These are phyloP conservation scores for Penicillium palitans DNA, from an alignment of 2,329 filamentous ascomycete genomes.

Conservation along the genomic window DNA sequence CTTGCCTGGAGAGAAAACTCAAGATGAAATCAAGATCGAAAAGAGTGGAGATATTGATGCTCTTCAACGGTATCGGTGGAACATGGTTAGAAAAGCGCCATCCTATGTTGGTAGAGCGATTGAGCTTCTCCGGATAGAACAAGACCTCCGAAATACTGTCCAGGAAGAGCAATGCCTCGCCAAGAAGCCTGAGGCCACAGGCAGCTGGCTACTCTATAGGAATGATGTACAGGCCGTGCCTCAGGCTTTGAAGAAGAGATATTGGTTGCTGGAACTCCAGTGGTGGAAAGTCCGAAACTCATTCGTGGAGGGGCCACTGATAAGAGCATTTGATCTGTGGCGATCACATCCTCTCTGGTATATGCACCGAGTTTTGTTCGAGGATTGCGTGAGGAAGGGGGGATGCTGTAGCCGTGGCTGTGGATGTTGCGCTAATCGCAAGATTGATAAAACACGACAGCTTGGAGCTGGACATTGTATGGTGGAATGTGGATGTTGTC, in stretches of 20 bases:
- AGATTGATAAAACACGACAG: background rate
- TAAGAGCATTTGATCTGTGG: no score
- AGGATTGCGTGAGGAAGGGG: background rate
- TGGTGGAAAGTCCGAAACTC: background rate
- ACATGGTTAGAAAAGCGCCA: background rate
- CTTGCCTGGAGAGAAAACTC: background rate
- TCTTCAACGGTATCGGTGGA: background rate
- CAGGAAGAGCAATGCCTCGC: background rate
- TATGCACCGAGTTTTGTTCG: constrained; percentile 6
- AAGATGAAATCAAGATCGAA: background rate
- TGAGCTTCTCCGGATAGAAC: background rate
- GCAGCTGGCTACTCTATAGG: background rate
- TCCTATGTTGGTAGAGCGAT: background rate
- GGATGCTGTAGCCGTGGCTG: constrained; percentile 8
- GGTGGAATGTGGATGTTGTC: constrained; percentile 6
- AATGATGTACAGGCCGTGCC: background rate
- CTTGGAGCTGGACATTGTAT: constrained; percentile 11
- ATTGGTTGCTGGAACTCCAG: background rate
- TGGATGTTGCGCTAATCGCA: constrained; percentile 4
- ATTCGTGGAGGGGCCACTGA: background rate
- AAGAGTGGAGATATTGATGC: background rate
- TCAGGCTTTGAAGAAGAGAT: background rate
- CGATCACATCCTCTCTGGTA: constrained; percentile 14
- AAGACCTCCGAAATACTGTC: background rate
- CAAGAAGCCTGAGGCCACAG: background rate